These are phyloP conservation scores for Myrica gale DNA, from an alignment of 306 rosid genomes.

Conservation along the genomic window DNA sequence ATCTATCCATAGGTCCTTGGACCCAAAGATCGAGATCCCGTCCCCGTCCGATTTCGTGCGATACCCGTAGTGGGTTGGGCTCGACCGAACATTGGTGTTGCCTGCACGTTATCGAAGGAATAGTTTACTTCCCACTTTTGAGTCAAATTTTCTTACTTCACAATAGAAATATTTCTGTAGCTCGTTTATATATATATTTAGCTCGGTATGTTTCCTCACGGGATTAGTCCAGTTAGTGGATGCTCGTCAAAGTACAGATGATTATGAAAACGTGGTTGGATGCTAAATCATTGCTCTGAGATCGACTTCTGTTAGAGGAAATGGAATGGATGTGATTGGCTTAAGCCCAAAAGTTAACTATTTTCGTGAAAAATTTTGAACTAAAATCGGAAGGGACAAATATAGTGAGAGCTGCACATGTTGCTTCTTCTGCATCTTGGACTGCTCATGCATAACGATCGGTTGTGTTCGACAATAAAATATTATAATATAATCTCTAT, in stretches of 20 bases:
- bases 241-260: too few relatives aligned
- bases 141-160: too few relatives aligned
- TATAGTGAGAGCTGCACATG: neutral
- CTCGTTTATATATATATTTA: too few relatives aligned
- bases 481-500: too few relatives aligned
- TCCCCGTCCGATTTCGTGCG: conserved; percentile 85
- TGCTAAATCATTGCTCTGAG: neutral
- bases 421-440: neutral
- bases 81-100: conserved; percentile 55
- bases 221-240: too few relatives aligned
- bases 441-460: neutral
- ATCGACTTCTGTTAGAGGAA: too few relatives aligned
- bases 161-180: too few relatives aligned
- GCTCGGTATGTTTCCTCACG: too few relatives aligned
- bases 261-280: neutral
- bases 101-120: conserved; percentile 35
- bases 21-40: conserved; percentile 70
- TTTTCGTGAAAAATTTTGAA: neutral
- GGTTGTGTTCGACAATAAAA: too few relatives aligned
- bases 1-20: conserved; percentile 79
- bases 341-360: neutral
- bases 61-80: conserved; percentile 67
- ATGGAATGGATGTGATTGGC: neutral
- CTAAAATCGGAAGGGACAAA: neutral
- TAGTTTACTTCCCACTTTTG: neutral